phyloP scores from a whole-genome alignment of 352 stramenopile genomes.

The Pythium brachiatum region DNA sequence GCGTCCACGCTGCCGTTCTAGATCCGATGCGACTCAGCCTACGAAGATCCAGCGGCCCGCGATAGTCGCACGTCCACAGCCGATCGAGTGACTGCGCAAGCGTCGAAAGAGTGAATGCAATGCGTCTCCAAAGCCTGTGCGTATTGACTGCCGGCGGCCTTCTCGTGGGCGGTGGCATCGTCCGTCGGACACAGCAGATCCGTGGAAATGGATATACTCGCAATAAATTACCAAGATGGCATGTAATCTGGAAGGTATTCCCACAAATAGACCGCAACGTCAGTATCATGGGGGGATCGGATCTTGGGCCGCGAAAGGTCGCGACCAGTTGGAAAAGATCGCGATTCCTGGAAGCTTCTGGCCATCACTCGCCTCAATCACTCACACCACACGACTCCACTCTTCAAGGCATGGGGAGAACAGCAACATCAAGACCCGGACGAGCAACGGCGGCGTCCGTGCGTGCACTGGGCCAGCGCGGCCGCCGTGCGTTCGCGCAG shows the following conservation, averaged over 20 bases:
- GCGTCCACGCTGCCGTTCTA: not conserved
- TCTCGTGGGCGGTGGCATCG: not conserved
- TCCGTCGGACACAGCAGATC: not conserved
- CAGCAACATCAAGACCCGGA: not conserved
- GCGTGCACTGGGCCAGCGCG: not conserved
- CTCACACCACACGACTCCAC: not conserved
- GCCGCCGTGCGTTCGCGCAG: not conserved
- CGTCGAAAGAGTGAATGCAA: not conserved
- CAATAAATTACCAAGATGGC: not conserved
- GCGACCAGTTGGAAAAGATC: not conserved
- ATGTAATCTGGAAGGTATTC: not conserved
- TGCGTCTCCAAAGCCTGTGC: not conserved
- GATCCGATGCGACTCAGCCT: not conserved
- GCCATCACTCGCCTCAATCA: too few relatives aligned
- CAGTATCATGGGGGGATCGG: not conserved
- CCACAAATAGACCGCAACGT: not conserved
- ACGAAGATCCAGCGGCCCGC: not conserved
- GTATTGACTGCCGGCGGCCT: not conserved
- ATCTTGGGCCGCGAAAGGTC: slow-evolving; percentile 3
- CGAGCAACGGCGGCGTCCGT: not conserved
- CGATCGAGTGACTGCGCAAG: not conserved
- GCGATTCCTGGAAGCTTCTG: too few relatives aligned
- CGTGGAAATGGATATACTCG: not conserved
- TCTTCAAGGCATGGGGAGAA: not conserved
- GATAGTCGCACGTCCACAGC: not conserved